Evolutionary conservation across 495 filamentous ascomycete genomes (phyloP), one percentile per base, ranked within the genome.

Genomic region (Thozetella sp.): DNA sequence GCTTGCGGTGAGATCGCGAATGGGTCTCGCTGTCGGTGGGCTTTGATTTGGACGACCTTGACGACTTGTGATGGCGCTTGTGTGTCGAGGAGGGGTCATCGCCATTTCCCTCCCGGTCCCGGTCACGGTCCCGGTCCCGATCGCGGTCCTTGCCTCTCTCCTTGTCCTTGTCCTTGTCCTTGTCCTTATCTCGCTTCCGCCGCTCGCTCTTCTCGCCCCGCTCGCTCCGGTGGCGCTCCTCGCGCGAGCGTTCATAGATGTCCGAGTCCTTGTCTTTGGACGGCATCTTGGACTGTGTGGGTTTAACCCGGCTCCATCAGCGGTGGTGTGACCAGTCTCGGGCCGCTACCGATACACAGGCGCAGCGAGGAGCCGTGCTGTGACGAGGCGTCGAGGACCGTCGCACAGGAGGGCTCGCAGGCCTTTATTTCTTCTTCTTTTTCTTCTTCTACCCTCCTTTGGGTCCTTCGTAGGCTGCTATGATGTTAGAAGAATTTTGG

Each of bases 251-350:
- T 45, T 74, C 72, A 63, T 76, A 71, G 59, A 66, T 69, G 56
- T 69, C 64, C 59, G 66, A 55, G 65, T 80, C 74, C 58, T 67
- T 70, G 57, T 80, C 79, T 68, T 72, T 74, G 57, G 76, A 75
- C 46, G 77, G 75, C 79, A 82, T 78, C 64, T 61, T 66, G 66
- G 60, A 72, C 63, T 67, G 72, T 76, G 65, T 67, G 71, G 71
- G 63, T 66, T 66, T 65, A 60, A 67, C 60, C 40, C 61, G 70
- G 72, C 64, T 56, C 54, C 63, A 60, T 56, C 54, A 63, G 57
- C 63, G 30, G n/a, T n/a, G n/a, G n/a, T n/a, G n/a, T n/a, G n/a
- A n/a, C 20, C 25, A 30, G 56, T 23, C 55, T 59, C 65, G 65
- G 70, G 56, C 63, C 52, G 52, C 62, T 51, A 57, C 63, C 53